These are phyloP conservation scores for Kewa caespitosa DNA, from an alignment of 179 eudicot genomes.

Conservation along the genomic window DNA sequence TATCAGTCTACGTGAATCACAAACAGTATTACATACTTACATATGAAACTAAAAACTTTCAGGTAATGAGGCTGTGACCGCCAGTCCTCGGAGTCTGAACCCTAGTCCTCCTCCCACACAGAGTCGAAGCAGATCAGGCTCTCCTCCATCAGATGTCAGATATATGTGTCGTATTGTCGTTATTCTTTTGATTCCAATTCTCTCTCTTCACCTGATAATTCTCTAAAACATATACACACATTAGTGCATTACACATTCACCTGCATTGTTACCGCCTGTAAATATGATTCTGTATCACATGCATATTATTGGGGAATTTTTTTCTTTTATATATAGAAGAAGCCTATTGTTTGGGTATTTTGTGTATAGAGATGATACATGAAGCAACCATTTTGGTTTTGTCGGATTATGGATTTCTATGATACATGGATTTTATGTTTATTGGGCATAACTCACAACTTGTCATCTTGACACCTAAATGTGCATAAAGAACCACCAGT, in stretches of 20 bases:
- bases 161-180: not conserved
- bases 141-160: not conserved
- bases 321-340: no score
- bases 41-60: not conserved
- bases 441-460: no score
- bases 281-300: no score
- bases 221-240: not conserved
- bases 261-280: not conserved
- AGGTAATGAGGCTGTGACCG: constrained; percentile 33
- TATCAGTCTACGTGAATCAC: no score
- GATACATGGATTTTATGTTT: no score
- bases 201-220: constrained; percentile 7
- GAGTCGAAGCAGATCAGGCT: not conserved
- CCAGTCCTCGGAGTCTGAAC: not conserved
- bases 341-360: no score
- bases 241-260: not conserved
- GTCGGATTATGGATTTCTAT: no score
- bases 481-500: no score
- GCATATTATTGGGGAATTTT: no score
- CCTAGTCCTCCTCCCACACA: not conserved
- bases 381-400: no score
- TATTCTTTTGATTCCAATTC: constrained; percentile 22
- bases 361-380: no score
- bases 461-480: no score
- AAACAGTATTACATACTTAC: not conserved